A percentile compares a stretch with the other conserved stretches of the same genome.
These are phyloP conservation scores for Zygoascus meyerae DNA, from an alignment of 1,139 yeast species.

Conservation along the genomic window DNA sequence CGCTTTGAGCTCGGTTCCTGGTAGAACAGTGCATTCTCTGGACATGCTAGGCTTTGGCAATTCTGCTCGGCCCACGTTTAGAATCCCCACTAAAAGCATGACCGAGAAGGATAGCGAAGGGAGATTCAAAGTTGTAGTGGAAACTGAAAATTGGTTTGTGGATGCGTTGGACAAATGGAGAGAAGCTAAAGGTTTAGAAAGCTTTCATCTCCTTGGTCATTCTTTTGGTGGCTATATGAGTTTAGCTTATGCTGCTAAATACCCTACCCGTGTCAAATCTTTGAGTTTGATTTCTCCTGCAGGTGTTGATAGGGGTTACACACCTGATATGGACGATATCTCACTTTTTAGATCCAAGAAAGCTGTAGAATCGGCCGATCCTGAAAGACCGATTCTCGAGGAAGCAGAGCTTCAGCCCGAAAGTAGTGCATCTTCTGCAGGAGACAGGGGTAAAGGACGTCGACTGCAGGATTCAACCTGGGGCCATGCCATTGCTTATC, in stretches of 20 bases:
- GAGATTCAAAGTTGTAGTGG: conserved; percentile 27
- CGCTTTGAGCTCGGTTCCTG: conserved; percentile 36
- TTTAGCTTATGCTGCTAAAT: conserved; percentile 67
- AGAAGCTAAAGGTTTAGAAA: conserved; percentile 40
- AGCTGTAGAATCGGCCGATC: conserved; percentile 2
- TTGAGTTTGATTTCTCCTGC: conserved; percentile 81
- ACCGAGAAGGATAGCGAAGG: conserved; percentile 19
- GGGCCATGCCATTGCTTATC: conserved; percentile 24
- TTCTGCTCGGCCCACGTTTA: conserved; percentile 56
- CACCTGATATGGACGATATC: conserved; percentile 25
- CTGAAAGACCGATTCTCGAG: neutral
- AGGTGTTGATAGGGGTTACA: conserved; percentile 49
- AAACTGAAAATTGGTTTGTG: conserved; percentile 68
- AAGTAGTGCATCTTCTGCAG: neutral
- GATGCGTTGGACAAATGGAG: conserved; percentile 86
- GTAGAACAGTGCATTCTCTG: conserved; percentile 58
- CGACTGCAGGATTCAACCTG: neutral
- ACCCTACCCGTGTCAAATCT: conserved; percentile 58
- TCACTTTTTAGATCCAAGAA: conserved; percentile 1
- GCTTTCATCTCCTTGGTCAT: conserved; percentile 77
- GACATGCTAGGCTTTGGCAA: conserved; percentile 86
- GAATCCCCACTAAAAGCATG: conserved; percentile 27
- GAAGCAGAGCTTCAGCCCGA: conserved; percentile 3
- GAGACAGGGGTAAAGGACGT: no score
- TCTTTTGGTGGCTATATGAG: conserved; percentile 90